Conservation (phyloP, 1,284 basidiomycete genomes). For the Fomitiporia mediterranea region DNA sequence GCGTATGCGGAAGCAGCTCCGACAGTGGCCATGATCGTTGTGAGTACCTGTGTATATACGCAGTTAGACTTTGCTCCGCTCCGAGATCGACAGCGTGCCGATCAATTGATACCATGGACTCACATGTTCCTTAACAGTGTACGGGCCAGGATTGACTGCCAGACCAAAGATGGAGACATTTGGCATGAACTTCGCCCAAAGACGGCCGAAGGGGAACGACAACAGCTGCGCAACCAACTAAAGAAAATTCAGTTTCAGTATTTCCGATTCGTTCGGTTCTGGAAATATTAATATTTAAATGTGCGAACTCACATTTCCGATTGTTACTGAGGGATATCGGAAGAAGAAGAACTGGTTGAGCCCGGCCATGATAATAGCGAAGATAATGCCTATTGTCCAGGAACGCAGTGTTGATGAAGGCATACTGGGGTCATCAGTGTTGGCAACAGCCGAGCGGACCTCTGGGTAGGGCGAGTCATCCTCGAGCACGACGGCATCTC, state of each 20-base stretch:
- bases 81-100: neutral
- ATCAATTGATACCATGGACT: constrained; percentile 3
- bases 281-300: constrained; percentile 24
- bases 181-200: constrained; percentile 49
- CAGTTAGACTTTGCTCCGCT: constrained; percentile 9
- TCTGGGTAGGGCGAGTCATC: constrained; percentile 46
- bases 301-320: constrained; percentile 35
- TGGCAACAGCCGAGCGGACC: constrained; percentile 35
- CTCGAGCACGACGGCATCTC: constrained; percentile 30
- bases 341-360: constrained; percentile 57
- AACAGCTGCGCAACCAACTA: constrained; percentile 51
- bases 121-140: constrained; percentile 72
- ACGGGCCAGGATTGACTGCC: constrained; percentile 66
- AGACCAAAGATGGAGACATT: constrained; percentile 42
- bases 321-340: constrained; percentile 45
- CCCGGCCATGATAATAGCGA: constrained; percentile 47
- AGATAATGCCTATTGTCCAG: constrained; percentile 41
- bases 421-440: constrained; percentile 32
- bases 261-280: neutral
- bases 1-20: constrained; percentile 32
- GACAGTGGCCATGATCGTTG: constrained; percentile 34
- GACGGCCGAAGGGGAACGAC: constrained; percentile 52
- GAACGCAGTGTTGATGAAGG: constrained; percentile 35
- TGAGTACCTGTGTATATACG: constrained; percentile 13
- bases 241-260: neutral